Evolutionary conservation across 2,329 filamentous ascomycete species (phyloP), one percentile per base, ranked within the genome.

Genomic region (Raffaelea deltoideospora): DNA sequence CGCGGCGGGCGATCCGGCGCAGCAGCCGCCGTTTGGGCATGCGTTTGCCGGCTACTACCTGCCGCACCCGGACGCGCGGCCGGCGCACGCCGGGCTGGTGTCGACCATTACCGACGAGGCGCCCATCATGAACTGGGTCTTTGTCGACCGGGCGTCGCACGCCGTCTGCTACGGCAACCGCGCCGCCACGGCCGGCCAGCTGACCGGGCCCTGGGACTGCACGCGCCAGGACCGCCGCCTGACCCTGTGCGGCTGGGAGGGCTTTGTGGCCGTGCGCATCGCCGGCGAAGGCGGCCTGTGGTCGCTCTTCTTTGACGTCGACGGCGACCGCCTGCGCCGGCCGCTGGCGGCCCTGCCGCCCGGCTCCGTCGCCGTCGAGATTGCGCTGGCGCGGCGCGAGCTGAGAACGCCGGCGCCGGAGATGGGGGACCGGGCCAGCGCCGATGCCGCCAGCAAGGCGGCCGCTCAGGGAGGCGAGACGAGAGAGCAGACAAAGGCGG

Each of bases 41-140:
- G 61, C 63, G 0, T 73, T 70, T 45, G 59, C 65, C 4, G 69
- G 69, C 20, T 73, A 75, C 46, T 73, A 62, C 43, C 53, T 73
- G 18, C 67, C 69, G 2, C 73, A 72, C 43, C 69, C 69, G 3
- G 69, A 69, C n/a, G 43, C 56, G n/a, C 40, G 51, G 20, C n/a
- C n/a, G n/a, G n/a, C n/a, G n/a, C 56, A 60, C 31, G 56, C 63
- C 27, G 64, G 64, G 4, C 50, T 67, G 3, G 63, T 67, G 21
- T 64, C 58, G 33, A 65, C 61, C 10, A 65, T 67, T 28, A 62
- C 57, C 24, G 58, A 65, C 35, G 60, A 60, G 13, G 60, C 63
- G n/a, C 63, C 63, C 1, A 58, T 65, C 42, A 52, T 67, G 45
- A 67, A 67, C 48, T 67, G 64, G 64, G 60, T 67, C 43, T 67